A percentile compares a stretch with the other conserved stretches of the same genome.
Evolutionary conservation across 2,329 filamentous ascomycete species (phyloP).

Genomic region (Phymatotrichopsis omnivora): DNA sequence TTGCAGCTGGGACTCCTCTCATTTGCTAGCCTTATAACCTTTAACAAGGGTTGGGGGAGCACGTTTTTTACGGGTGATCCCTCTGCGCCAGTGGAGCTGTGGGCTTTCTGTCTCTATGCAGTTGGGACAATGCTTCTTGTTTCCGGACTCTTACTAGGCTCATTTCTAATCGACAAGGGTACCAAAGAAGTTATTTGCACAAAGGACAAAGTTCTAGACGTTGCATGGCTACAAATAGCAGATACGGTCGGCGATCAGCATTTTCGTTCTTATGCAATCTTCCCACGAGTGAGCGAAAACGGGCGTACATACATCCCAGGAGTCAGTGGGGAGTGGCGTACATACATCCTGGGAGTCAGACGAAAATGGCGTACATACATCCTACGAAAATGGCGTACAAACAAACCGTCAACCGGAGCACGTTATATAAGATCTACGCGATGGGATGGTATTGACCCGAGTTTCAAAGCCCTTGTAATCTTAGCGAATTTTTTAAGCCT

Average conservation of each 20-base stretch:
- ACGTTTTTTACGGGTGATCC: neutral
- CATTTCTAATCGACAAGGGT: slow-evolving; percentile 14
- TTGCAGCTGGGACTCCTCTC: slow-evolving; percentile 11
- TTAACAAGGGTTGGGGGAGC: slow-evolving; percentile 1
- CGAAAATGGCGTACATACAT: neutral
- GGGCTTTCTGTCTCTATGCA: slow-evolving; percentile 2
- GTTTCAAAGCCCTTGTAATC: slow-evolving; percentile 2
- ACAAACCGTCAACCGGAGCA: too few species aligned
- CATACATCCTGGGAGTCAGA: neutral
- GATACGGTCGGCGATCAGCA: slow-evolving; percentile 25
- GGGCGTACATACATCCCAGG: neutral
- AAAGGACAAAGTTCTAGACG: neutral
- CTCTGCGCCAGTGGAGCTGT: neutral
- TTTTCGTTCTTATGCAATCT: slow-evolving; percentile 24
- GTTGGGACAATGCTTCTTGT: slow-evolving; percentile 14
- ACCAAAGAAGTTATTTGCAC: slow-evolving; percentile 7
- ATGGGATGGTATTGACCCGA: neutral
- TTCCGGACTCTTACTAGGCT: slow-evolving; percentile 18
- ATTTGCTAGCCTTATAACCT: slow-evolving; percentile 7
- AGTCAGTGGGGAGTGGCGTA: neutral
- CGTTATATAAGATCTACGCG: neutral
- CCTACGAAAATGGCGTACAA: neutral
- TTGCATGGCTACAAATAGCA: slow-evolving; percentile 25
- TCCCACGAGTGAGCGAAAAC: slow-evolving; percentile 1
- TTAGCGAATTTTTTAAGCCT: slow-evolving; percentile 13